These are phyloP conservation scores for Metarhizium sp. DNA, from an alignment of 2,329 filamentous ascomycete genomes.

Conservation along the genomic window DNA sequence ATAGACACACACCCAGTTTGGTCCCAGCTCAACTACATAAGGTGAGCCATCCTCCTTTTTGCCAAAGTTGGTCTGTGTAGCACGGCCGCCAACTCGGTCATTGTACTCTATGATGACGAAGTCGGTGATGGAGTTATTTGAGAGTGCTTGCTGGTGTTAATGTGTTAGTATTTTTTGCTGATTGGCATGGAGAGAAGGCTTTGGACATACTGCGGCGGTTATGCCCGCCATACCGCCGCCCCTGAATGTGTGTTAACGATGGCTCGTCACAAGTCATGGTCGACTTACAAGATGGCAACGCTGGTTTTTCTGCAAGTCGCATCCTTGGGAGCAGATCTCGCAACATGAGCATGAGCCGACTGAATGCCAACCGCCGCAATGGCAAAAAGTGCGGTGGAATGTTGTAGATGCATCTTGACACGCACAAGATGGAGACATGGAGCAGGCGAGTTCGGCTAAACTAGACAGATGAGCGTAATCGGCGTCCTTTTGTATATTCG, in stretches of 20 bases:
- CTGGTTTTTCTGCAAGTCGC: constrained; percentile 18
- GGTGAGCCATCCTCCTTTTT: constrained; percentile 36
- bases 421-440: neutral
- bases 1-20: constrained; percentile 47
- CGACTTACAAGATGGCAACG: constrained; percentile 20
- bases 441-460: neutral
- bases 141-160: constrained; percentile 40
- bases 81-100: constrained; percentile 51
- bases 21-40: constrained; percentile 54
- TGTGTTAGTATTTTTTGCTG: neutral
- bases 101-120: constrained; percentile 59
- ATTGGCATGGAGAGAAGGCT: neutral
- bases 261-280: neutral
- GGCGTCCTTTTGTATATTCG: too few relatives aligned
- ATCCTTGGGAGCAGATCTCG: neutral
- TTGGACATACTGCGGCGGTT: constrained; percentile 37
- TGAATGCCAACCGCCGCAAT: constrained; percentile 3
- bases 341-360: constrained; percentile 6
- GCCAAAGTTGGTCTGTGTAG: constrained; percentile 49
- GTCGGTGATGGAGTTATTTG: constrained; percentile 50
- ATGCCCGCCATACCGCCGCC: constrained; percentile 56
- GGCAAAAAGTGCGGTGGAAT: neutral
- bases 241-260: constrained; percentile 1
- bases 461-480: too few relatives aligned
- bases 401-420: neutral